phyloP scores from a whole-genome alignment of 495 filamentous ascomycete genomes.

The Bacidia gigantensis region DNA sequence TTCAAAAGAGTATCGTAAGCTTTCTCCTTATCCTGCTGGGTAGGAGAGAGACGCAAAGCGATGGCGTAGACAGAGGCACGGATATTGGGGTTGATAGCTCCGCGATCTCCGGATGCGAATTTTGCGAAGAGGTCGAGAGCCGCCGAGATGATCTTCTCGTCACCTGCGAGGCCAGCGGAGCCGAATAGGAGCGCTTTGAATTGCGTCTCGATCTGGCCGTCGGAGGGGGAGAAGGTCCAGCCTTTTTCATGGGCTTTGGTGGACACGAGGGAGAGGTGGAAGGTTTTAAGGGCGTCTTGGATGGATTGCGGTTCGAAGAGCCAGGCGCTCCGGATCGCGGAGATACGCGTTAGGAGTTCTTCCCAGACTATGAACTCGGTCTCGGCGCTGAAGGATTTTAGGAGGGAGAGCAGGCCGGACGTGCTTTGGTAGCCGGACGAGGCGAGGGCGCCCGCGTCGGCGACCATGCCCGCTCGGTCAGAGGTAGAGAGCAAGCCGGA shows the following conservation, averaged over 20 bases:
- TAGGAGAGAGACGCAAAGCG: slow-evolving; percentile 35
- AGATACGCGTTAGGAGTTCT: slow-evolving; percentile 68
- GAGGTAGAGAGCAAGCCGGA: slow-evolving; percentile 77
- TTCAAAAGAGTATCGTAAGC: slow-evolving; percentile 62
- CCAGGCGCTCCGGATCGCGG: slow-evolving; percentile 67
- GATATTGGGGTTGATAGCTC: slow-evolving; percentile 55
- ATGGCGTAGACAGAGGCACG: slow-evolving; percentile 49
- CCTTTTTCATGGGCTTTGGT: slow-evolving; percentile 71
- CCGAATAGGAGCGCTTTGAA: slow-evolving; percentile 56
- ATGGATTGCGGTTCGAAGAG: slow-evolving; percentile 68
- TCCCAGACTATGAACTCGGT: slow-evolving; percentile 89
- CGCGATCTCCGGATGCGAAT: slow-evolving; percentile 42
- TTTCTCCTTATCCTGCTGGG: slow-evolving; percentile 37
- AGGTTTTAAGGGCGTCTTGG: slow-evolving; percentile 61
- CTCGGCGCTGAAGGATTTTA: slow-evolving; percentile 74
- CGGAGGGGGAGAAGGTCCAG: slow-evolving; percentile 71
- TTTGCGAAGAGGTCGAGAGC: slow-evolving; percentile 52
- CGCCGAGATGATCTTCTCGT: slow-evolving; percentile 42
- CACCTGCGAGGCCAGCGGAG: slow-evolving; percentile 44
- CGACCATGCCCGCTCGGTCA: slow-evolving; percentile 90
- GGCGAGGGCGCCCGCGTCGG: slow-evolving; percentile 83
- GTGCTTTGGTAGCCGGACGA: slow-evolving; percentile 87
- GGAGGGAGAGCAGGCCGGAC: slow-evolving; percentile 70
- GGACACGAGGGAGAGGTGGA: slow-evolving; percentile 63
- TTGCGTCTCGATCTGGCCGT: slow-evolving; percentile 83